These are phyloP conservation scores for Sugiyamaella sp. DNA, from an alignment of 1,139 yeast species.

Conservation along the genomic window DNA sequence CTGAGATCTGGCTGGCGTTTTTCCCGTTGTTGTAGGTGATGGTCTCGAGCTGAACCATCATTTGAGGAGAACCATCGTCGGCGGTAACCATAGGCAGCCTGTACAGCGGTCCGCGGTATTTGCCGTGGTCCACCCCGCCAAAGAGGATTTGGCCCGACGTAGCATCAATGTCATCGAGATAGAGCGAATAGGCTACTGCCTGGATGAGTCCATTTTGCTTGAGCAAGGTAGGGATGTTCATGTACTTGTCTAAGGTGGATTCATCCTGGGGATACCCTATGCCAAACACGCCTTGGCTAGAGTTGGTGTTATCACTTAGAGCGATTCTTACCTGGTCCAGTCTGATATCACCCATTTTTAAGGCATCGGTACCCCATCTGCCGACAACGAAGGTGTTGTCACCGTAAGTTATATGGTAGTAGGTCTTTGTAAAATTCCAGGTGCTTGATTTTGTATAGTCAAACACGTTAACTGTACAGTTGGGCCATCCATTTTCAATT, in stretches of 20 bases:
- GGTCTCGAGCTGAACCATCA: conserved; percentile 27
- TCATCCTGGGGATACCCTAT: conserved; percentile 44
- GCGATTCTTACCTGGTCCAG: conserved; percentile 34
- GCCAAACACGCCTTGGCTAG: conserved; percentile 42
- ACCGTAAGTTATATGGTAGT: conserved; percentile 57
- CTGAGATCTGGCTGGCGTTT: conserved; percentile 16
- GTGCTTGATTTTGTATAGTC: conserved; percentile 28
- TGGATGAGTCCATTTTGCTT: conserved; percentile 47
- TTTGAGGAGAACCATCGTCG: conserved; percentile 20
- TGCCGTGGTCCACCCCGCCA: conserved; percentile 62
- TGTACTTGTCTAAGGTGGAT: conserved; percentile 30
- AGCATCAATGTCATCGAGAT: conserved; percentile 49
- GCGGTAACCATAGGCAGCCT: conserved; percentile 32
- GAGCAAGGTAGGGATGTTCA: conserved; percentile 41
- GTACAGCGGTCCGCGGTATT: conserved; percentile 49
- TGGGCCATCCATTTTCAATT: conserved; percentile 18
- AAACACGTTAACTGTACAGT: conserved; percentile 23
- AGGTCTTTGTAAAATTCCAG: conserved; percentile 19
- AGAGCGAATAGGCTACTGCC: conserved; percentile 56
- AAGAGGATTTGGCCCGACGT: conserved; percentile 53
- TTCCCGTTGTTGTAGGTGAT: conserved; percentile 21
- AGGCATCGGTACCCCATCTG: conserved; percentile 59
- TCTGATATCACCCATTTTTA: conserved; percentile 42
- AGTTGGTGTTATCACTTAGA: conserved; percentile 37
- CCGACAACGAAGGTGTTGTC: conserved; percentile 65